Conservation (phyloP, 495 filamentous ascomycete species). For the Hyaloscypha hepaticicola region DNA sequence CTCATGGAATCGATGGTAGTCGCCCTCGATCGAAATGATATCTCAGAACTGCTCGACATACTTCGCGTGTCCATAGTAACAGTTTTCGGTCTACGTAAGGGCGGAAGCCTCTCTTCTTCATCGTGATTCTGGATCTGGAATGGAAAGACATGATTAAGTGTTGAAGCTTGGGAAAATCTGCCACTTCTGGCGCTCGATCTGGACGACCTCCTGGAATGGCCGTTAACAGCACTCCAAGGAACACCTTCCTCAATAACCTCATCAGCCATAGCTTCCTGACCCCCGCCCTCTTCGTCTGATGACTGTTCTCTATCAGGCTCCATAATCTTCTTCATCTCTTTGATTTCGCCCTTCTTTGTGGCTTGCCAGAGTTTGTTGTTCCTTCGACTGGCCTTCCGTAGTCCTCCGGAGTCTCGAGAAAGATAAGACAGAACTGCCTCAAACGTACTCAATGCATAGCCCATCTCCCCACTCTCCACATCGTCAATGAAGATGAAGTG, state of each 20-base stretch:
- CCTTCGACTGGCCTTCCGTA: conserved; percentile 78
- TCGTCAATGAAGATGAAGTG: conserved; percentile 97
- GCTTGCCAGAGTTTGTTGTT: conserved; percentile 92
- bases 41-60: conserved; percentile 78
- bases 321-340: conserved; percentile 74
- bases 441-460: conserved; percentile 94
- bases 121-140: conserved; percentile 60
- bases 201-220: conserved; percentile 44
- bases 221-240: conserved; percentile 43
- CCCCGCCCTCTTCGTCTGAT: conserved; percentile 42
- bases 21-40: conserved; percentile 73
- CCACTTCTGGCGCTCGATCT: conserved; percentile 39
- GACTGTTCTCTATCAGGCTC: conserved; percentile 51
- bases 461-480: conserved; percentile 94
- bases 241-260: conserved; percentile 36
- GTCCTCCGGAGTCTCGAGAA: conserved; percentile 72
- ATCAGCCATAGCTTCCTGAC: conserved; percentile 42
- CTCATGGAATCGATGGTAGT: conserved; percentile 71
- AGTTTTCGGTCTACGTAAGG: conserved; percentile 61
- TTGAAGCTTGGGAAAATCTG: conserved; percentile 46
- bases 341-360: conserved; percentile 68
- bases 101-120: conserved; percentile 38
- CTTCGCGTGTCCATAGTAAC: conserved; percentile 88
- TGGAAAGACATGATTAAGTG: conserved; percentile 84
- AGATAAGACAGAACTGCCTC: conserved; percentile 95